phyloP scores from a whole-genome alignment of 2,329 filamentous ascomycete species.

The Phaeoacremonium minimum region DNA sequence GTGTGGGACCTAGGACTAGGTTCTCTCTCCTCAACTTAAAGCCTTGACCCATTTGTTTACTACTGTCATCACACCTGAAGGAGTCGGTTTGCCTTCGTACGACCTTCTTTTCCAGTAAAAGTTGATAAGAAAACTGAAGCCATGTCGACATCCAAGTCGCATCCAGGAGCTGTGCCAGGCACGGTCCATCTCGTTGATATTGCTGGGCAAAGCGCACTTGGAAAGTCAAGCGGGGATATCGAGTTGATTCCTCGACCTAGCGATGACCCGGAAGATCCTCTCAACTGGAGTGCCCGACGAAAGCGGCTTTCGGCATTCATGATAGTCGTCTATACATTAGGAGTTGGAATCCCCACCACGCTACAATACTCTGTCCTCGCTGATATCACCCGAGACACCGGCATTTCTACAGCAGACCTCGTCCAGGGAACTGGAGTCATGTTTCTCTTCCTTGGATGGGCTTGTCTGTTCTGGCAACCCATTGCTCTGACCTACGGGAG shows the following conservation, averaged over 20 bases:
- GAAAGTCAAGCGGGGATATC: slow-evolving; percentile 18
- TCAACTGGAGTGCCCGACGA: slow-evolving; percentile 26
- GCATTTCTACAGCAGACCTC: slow-evolving; percentile 35
- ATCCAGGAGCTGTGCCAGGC: slow-evolving; percentile 14
- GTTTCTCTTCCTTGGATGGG: slow-evolving; percentile 38
- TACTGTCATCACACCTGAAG: too few species aligned
- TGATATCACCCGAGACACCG: slow-evolving; percentile 40
- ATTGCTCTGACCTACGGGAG: slow-evolving; percentile 38
- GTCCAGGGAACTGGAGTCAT: slow-evolving; percentile 45
- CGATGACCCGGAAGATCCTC: slow-evolving; percentile 26
- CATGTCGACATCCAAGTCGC: background rate
- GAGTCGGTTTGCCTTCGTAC: too few species aligned
- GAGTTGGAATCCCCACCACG: slow-evolving; percentile 41
- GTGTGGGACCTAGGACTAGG: too few species aligned
- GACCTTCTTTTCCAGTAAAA: too few species aligned
- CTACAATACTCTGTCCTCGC: slow-evolving; percentile 45
- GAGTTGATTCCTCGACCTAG: slow-evolving; percentile 23
- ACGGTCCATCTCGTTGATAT: slow-evolving; percentile 24
- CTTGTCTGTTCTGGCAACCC: slow-evolving; percentile 41
- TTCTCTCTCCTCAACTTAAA: too few species aligned
- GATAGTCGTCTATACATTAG: slow-evolving; percentile 35
- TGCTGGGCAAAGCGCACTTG: slow-evolving; percentile 17
- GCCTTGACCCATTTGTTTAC: too few species aligned
- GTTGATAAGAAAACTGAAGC: too few species aligned
- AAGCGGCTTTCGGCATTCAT: slow-evolving; percentile 21